A percentile compares a stretch with the other conserved stretches of the same genome.
phyloP scores from a whole-genome alignment of 2,329 filamentous ascomycete genomes.

The Exophiala sp. region DNA sequence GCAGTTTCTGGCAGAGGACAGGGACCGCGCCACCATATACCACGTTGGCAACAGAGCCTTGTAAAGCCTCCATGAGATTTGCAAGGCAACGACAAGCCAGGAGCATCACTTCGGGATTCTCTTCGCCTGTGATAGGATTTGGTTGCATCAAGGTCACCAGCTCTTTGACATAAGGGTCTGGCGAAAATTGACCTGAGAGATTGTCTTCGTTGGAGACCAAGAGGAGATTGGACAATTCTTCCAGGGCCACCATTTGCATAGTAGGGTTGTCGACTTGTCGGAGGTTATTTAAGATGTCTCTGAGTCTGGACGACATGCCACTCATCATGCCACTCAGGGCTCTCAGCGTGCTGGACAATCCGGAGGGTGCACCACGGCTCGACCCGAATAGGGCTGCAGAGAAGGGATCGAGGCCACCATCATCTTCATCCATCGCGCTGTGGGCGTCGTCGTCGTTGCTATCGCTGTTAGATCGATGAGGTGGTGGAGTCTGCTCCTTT shows the following conservation, averaged over 20 bases:
- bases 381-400: conserved; percentile 60
- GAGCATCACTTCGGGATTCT: conserved; percentile 96
- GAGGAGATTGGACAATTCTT: conserved; percentile 88
- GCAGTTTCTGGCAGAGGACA: conserved; percentile 86
- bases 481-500: conserved; percentile 46
- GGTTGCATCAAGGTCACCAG: conserved; percentile 88
- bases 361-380: conserved; percentile 60
- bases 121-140: conserved; percentile 72
- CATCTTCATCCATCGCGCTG: conserved; percentile 55
- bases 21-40: conserved; percentile 97
- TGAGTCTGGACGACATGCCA: conserved; percentile 72
- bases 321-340: conserved; percentile 91
- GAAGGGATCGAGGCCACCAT: conserved; percentile 58
- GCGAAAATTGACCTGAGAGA: conserved; percentile 87
- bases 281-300: conserved; percentile 72
- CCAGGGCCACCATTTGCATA: conserved; percentile 83
- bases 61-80: conserved; percentile 95
- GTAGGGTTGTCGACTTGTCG: conserved; percentile 81
- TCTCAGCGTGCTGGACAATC: conserved; percentile 75
- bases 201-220: conserved; percentile 96
- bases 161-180: conserved; percentile 93
- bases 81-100: conserved; percentile 92
- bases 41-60: conserved; percentile 87
- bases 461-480: conserved; percentile 56
- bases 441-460: conserved; percentile 61